These are phyloP conservation scores for Aspergillus phoenicis DNA, from an alignment of 2,329 filamentous ascomycete species.

Conservation along the genomic window DNA sequence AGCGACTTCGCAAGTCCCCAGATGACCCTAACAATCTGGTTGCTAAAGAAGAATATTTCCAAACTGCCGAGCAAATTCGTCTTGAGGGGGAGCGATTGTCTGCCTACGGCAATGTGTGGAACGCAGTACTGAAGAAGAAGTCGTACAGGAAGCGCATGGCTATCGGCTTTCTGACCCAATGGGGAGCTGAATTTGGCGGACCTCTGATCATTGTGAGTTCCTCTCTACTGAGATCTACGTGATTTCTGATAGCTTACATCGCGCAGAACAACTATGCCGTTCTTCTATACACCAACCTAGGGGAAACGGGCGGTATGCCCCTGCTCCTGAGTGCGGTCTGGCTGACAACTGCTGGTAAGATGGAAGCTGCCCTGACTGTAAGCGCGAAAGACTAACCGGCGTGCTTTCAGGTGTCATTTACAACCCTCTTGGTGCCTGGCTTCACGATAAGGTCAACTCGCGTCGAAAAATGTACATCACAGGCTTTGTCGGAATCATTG, in stretches of 20 bases:
- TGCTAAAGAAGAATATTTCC: slow-evolving; percentile 52
- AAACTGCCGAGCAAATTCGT: slow-evolving; percentile 50
- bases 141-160: slow-evolving; percentile 56
- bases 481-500: slow-evolving; percentile 45
- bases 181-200: slow-evolving; percentile 57
- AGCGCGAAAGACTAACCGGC: slow-evolving; percentile 13
- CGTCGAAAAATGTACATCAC: slow-evolving; percentile 47
- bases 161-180: slow-evolving; percentile 57
- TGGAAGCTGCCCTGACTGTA: background rate
- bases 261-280: slow-evolving; percentile 53
- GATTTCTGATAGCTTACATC: background rate
- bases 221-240: background rate
- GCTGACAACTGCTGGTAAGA: slow-evolving; percentile 49
- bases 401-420: slow-evolving; percentile 42
- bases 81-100: slow-evolving; percentile 48
- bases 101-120: slow-evolving; percentile 47
- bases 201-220: slow-evolving; percentile 54
- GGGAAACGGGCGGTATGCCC: slow-evolving; percentile 47
- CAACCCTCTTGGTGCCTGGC: slow-evolving; percentile 41
- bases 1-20: slow-evolving; percentile 41
- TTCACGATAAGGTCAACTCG: slow-evolving; percentile 41
- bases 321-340: slow-evolving; percentile 49
- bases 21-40: slow-evolving; percentile 46
- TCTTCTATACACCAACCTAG: slow-evolving; percentile 48
- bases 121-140: slow-evolving; percentile 50